Evolutionary conservation across 78 protist genomes (phyloP), one percentile per base, ranked within the genome.

Genomic region (Dictyostelium brefeldianum): DNA sequence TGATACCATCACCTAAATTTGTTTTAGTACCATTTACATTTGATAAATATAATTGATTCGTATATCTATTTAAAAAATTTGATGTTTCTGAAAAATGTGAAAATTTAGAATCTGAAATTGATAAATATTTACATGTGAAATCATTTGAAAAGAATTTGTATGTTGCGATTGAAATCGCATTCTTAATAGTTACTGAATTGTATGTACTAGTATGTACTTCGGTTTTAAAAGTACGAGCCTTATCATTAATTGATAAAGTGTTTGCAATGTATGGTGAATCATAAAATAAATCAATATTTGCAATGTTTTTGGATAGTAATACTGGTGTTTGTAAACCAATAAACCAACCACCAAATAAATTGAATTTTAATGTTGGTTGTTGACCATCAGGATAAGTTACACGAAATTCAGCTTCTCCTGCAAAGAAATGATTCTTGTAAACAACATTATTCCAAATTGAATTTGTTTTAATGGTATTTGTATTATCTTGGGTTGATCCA

Each of bases 151-250:
- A 51, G 56, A 51, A 51, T 51, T 51, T 8, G 4, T 51, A 51
- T 1, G 56, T 14, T 14, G 56, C 10, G 10, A 12, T 8, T 51
- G 56, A 1, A 51, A 14, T 14, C 4, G 15, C 1, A 51, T 51
- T 51, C 15, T 51, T 51, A 14, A 51, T 14, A 14, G 56, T 14
- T 1, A 51, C 56, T 14, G n/a, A 14, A 51, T 51, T 51, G 56
- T 51, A 51, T 8, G 56, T 4, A 51, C 56, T 4, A 36, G 43
- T 36, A 2, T 36, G 43, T 36, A 2, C 43, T 36, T 36, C 43
- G 18, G 0, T 0, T 17, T 1, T 6, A 0, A 1, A 36, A 3
- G 2, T 36, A 36, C 2, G 2, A 3, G 1, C 2, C 43, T 36
- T 36, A 12, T 51, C 56, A 51, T 51, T 51, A 2, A 14, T 51